Evolutionary conservation across 306 rosid genomes (phyloP), one percentile per base, ranked within the genome.

Genomic region (Prunus salicina): DNA sequence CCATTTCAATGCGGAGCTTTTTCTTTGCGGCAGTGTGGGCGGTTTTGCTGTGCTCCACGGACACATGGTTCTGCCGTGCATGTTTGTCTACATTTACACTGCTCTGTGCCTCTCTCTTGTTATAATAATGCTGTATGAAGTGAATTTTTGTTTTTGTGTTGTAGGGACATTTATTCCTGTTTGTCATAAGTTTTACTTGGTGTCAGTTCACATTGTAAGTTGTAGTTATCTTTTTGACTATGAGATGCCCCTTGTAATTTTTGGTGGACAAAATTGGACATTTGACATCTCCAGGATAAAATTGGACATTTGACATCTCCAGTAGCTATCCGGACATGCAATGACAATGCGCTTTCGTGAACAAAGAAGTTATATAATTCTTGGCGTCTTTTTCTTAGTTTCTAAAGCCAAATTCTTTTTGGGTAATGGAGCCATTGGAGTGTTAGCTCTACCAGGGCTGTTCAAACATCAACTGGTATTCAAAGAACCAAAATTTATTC

Each of bases 21-120:
- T 45, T 32, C 61, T 19, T 73, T 52, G 71, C 82, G 56, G 83
- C 34, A 6, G 15, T 22, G 66, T 63, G 20, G 66, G 28, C 22
- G 74, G 60, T 76, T 80, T 77, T 63, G 56, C 53, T 69, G 73
- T 76, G 22, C 76, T 73, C 18, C 49, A 41, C 13, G 52, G 50
- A 30, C 38, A 20, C 4, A n/a, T 3, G 62, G 51, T 34, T 9
- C n/a, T 27, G 58, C n/a, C 38, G 32, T 5, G 25, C 64, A 45
- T 45, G 46, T 32, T 69, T 12, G 34, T 8, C 43, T 67, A 13
- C 68, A 45, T 69, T 27, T 20, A 24, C 69, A 11, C 49, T 18
- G 67, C 67, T 28, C 16, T 12, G 65, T 20, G 24, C 8, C 8
- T 5, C 41, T 5, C 41, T 34, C 41, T 6, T 34, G 41, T 28